Percentiles rank a stretch among this genome's conserved stretches.
phyloP scores from a whole-genome alignment of 768 basidiomycete genomes.

The Tulasnella calospora region DNA sequence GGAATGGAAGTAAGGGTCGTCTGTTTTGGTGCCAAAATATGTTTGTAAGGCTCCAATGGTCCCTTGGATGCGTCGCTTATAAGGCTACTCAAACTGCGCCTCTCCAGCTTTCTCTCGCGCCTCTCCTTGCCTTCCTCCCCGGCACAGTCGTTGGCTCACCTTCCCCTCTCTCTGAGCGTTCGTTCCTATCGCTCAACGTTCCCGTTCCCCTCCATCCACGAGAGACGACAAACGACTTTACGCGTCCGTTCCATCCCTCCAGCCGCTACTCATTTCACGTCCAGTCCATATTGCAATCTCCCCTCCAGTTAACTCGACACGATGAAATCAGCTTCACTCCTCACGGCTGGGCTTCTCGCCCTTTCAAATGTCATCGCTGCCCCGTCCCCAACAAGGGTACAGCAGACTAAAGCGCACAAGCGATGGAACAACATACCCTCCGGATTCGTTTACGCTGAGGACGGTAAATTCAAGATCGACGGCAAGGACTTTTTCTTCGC shows the following conservation, averaged over 20 bases:
- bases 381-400: background rate
- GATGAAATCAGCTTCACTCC: constrained; percentile 7
- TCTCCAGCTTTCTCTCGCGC: background rate
- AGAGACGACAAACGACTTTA: background rate
- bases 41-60: background rate
- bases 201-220: background rate
- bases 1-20: background rate
- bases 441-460: constrained; percentile 21
- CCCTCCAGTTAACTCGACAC: background rate
- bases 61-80: background rate
- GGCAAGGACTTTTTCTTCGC: constrained; percentile 18
- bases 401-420: background rate
- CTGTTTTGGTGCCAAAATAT: background rate
- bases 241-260: background rate
- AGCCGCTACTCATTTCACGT: background rate
- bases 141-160: background rate
- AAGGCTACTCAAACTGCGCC: background rate
- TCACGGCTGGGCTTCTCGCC: constrained; percentile 9
- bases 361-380: background rate
- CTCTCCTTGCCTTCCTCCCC: background rate
- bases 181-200: background rate
- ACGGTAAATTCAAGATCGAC: constrained; percentile 16
- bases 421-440: background rate
- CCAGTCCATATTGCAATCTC: background rate
- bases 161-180: background rate